phyloP scores from a whole-genome alignment of 371 early-diverging fungal genomes.

The Thermomucor indicae-seudaticae region DNA sequence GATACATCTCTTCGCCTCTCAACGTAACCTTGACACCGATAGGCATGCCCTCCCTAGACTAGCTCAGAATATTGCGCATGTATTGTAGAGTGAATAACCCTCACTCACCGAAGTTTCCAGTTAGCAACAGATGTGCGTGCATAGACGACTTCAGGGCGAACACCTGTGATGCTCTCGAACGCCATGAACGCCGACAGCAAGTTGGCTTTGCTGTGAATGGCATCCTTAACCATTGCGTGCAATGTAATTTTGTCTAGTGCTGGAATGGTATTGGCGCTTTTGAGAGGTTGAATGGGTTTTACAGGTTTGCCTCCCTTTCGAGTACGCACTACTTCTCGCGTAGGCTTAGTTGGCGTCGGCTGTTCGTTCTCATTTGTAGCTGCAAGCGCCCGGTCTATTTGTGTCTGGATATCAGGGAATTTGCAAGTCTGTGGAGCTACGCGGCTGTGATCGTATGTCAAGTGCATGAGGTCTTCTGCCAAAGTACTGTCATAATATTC shows the following conservation, averaged over 20 bases:
- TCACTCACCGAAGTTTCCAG: slow-evolving; percentile 76
- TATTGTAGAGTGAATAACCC: neutral
- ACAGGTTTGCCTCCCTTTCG: slow-evolving; percentile 58
- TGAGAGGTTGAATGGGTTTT: slow-evolving; percentile 49
- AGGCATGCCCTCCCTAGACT: slow-evolving; percentile 76
- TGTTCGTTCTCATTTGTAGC: slow-evolving; percentile 7
- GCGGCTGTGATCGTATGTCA: slow-evolving; percentile 76
- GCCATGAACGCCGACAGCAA: slow-evolving; percentile 89
- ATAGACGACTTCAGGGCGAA: slow-evolving; percentile 76
- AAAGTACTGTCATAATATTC: slow-evolving; percentile 81
- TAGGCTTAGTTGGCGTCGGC: neutral
- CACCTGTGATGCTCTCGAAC: slow-evolving; percentile 85
- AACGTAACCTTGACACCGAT: slow-evolving; percentile 79
- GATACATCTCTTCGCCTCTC: slow-evolving; percentile 85
- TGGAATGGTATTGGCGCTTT: slow-evolving; percentile 55
- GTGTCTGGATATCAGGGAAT: slow-evolving; percentile 37
- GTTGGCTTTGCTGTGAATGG: slow-evolving; percentile 83
- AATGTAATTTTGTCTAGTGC: slow-evolving; percentile 64
- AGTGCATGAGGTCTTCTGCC: slow-evolving; percentile 80
- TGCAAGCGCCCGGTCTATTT: slow-evolving; percentile 24
- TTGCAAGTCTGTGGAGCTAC: slow-evolving; percentile 34
- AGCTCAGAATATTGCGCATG: neutral
- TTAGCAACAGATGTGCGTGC: slow-evolving; percentile 78
- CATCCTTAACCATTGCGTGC: slow-evolving; percentile 80
- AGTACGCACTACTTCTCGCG: slow-evolving; percentile 19